Evolutionary conservation across 768 basidiomycete genomes (phyloP).

Genomic region (Gymnopilus dilepis): DNA sequence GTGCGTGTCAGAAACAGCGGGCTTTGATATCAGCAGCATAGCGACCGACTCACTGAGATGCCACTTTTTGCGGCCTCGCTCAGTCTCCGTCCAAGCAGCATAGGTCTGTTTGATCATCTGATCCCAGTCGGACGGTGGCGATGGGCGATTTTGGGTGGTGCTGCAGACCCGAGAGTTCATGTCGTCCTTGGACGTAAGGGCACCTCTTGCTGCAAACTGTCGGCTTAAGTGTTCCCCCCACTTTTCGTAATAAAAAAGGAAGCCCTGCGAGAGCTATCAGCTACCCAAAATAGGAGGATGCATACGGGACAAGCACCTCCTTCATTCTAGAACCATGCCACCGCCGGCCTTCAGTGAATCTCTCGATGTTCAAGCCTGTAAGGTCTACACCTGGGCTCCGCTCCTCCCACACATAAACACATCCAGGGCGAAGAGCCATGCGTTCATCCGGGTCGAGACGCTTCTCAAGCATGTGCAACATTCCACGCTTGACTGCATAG

Average conservation of each 20-base stretch:
- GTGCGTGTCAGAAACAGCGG: slow-evolving; percentile 2
- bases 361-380: slow-evolving; percentile 80
- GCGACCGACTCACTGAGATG: slow-evolving; percentile 68
- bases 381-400: slow-evolving; percentile 73
- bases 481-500: slow-evolving; percentile 65
- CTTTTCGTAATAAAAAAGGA: slow-evolving; percentile 85
- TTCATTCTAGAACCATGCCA: slow-evolving; percentile 86
- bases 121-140: slow-evolving; percentile 67
- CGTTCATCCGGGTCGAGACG: slow-evolving; percentile 81
- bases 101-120: slow-evolving; percentile 84
- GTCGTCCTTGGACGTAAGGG: slow-evolving; percentile 11
- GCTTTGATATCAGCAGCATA: too few relatives aligned
- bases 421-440: slow-evolving; percentile 55
- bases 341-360: slow-evolving; percentile 82
- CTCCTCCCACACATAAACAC: slow-evolving; percentile 76
- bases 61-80: slow-evolving; percentile 75
- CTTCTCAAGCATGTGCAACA: slow-evolving; percentile 74
- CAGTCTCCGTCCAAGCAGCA: slow-evolving; percentile 74
- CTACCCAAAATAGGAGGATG: slow-evolving; percentile 9
- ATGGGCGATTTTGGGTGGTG: slow-evolving; percentile 44
- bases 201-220: slow-evolving; percentile 38
- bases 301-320: slow-evolving; percentile 52
- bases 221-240: slow-evolving; percentile 52
- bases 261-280: slow-evolving; percentile 58
- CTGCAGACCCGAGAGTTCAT: slow-evolving; percentile 21